Percentiles rank a stretch among this genome's conserved stretches.
phyloP scores from a whole-genome alignment of 148 eudicot genomes.

The Vaccinium macrocarpon region DNA sequence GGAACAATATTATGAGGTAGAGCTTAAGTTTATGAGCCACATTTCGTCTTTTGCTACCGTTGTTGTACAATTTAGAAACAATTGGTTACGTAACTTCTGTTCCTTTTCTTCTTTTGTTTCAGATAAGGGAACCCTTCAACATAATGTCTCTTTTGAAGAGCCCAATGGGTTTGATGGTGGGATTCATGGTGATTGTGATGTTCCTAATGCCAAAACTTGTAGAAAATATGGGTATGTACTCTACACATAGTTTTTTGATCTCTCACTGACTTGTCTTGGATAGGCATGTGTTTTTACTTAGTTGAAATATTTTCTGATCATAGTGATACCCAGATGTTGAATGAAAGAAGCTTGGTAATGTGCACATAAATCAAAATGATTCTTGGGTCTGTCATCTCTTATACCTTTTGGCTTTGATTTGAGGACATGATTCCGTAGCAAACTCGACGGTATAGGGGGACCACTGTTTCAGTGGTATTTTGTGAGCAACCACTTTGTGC shows the following conservation, averaged over 20 bases:
- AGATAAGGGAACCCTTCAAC: slow-evolving; percentile 88
- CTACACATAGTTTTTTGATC: background rate
- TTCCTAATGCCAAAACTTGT: slow-evolving; percentile 88
- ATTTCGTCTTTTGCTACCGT: background rate
- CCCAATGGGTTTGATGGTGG: slow-evolving; percentile 96
- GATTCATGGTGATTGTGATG: slow-evolving; percentile 86
- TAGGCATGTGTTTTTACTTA: background rate
- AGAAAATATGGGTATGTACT: slow-evolving; percentile 77
- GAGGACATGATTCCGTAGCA: too few species aligned
- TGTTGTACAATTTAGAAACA: background rate
- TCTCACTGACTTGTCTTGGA: background rate
- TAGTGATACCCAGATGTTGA: too few species aligned
- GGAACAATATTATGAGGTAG: slow-evolving; percentile 92
- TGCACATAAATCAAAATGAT: too few species aligned
- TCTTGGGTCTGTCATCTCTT: too few species aligned
- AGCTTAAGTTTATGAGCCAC: background rate
- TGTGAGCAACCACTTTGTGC: too few species aligned
- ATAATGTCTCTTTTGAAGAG: slow-evolving; percentile 72
- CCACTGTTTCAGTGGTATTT: too few species aligned
- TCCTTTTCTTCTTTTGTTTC: slow-evolving; percentile 31
- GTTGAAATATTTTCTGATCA: background rate
- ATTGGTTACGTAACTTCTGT: background rate
- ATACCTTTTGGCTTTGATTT: too few species aligned
- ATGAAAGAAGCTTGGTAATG: too few species aligned
- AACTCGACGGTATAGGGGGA: too few species aligned